phyloP scores from a whole-genome alignment of 2,329 filamentous ascomycete species.

The Alternaria alternata region DNA sequence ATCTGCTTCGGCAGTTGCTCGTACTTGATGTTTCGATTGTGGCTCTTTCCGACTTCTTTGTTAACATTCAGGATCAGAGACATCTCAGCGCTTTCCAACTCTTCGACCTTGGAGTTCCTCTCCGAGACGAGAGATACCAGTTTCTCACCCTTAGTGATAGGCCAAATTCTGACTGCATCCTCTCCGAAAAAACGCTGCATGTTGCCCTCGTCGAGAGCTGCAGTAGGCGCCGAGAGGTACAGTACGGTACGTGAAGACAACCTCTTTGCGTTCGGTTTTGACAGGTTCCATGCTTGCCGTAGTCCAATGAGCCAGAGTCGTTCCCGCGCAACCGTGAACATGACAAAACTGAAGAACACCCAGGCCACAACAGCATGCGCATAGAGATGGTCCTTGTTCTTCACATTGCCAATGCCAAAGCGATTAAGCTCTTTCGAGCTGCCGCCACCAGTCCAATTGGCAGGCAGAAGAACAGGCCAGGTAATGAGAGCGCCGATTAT shows the following conservation, averaged over 20 bases:
- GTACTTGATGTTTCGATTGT: constrained; percentile 57
- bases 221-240: constrained; percentile 81
- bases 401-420: constrained; percentile 80
- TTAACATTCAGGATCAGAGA: constrained; percentile 84
- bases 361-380: constrained; percentile 83
- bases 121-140: constrained; percentile 83
- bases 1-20: constrained; percentile 61
- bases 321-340: constrained; percentile 88
- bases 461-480: constrained; percentile 87
- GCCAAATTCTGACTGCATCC: constrained; percentile 83
- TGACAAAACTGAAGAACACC: constrained; percentile 84
- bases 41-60: constrained; percentile 70
- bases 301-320: constrained; percentile 92
- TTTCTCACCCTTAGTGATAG: constrained; percentile 77
- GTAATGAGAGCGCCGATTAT: constrained; percentile 84
- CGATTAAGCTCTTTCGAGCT: constrained; percentile 73
- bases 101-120: constrained; percentile 79
- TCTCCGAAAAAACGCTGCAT: constrained; percentile 82
- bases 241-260: constrained; percentile 91
- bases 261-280: constrained; percentile 81
- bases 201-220: constrained; percentile 79
- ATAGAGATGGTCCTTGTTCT: constrained; percentile 69
- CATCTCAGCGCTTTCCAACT: constrained; percentile 86
- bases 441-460: constrained; percentile 84
- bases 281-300: constrained; percentile 89